These are phyloP conservation scores for Lecanoromycetidae sp. DNA, from an alignment of 2,329 filamentous ascomycete species.

Conservation along the genomic window DNA sequence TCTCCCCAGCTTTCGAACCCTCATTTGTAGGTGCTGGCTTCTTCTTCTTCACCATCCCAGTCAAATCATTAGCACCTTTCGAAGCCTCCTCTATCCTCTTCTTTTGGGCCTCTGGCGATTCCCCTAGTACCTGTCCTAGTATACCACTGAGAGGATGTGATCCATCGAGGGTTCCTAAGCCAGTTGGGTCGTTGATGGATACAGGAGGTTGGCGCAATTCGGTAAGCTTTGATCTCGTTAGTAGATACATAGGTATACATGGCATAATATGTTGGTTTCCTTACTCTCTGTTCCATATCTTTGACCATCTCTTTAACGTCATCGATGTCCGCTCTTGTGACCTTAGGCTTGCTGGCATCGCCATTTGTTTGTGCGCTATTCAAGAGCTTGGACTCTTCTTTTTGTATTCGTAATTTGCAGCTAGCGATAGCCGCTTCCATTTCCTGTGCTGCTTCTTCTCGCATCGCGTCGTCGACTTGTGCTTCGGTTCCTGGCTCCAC, in stretches of 20 bases:
- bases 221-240: conserved; percentile 31
- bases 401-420: conserved; percentile 42
- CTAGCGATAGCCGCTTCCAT: conserved; percentile 51
- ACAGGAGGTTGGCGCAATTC: conserved; percentile 46
- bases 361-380: conserved; percentile 27
- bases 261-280: conserved; percentile 18
- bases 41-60: conserved; percentile 46
- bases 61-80: conserved; percentile 47
- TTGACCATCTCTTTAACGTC: conserved; percentile 50
- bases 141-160: conserved; percentile 41
- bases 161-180: conserved; percentile 23
- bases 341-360: conserved; percentile 27
- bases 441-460: conserved; percentile 45
- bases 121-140: conserved; percentile 46
- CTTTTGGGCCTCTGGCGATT: conserved; percentile 41
- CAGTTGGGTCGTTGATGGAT: conserved; percentile 30
- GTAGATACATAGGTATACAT: background rate
- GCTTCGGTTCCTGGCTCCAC: conserved; percentile 29
- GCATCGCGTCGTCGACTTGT: conserved; percentile 42
- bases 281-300: conserved; percentile 49
- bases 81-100: conserved; percentile 43
- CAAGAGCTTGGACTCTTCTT: conserved; percentile 37
- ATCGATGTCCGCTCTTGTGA: conserved; percentile 34
- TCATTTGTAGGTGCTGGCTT: conserved; percentile 23
- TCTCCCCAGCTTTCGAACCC: background rate